Evolutionary conservation across 164 flowering plant species (phyloP).

Genomic region (Vitis riparia): DNA sequence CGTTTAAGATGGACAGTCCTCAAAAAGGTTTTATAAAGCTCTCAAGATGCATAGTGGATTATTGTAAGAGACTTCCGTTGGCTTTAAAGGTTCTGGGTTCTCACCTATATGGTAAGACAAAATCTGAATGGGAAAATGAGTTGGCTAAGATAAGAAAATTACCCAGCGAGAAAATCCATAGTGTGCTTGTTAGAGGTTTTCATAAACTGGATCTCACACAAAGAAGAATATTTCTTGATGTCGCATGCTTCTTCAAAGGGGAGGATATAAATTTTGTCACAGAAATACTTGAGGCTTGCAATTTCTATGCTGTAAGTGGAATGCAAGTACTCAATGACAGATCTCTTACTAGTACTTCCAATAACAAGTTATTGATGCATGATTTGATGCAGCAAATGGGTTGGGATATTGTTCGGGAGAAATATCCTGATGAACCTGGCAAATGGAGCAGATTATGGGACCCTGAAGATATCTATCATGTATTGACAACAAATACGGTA

Average conservation of each 20-base stretch:
- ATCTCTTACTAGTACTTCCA: background rate
- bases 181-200: background rate
- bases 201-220: background rate
- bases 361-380: slow-evolving; percentile 8
- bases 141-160: too few species aligned
- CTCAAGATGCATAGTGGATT: background rate
- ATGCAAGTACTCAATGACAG: background rate
- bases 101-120: background rate
- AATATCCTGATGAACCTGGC: slow-evolving; percentile 8
- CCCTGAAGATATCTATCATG: background rate
- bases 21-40: background rate
- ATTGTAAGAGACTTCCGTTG: slow-evolving; percentile 5
- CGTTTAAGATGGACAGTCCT: slow-evolving; percentile 1
- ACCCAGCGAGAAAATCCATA: background rate
- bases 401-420: slow-evolving; percentile 6
- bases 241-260: slow-evolving; percentile 13
- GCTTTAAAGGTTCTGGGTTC: slow-evolving; percentile 3
- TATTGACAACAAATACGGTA: slow-evolving; percentile 3
- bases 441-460: slow-evolving; percentile 17
- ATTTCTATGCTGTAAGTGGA: background rate
- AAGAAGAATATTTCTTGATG: slow-evolving; percentile 5
- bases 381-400: slow-evolving; percentile 15
- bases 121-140: background rate
- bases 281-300: background rate
- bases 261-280: background rate